Evolutionary conservation across 345 rosid species (phyloP).

Genomic region (Brassica juncea): DNA sequence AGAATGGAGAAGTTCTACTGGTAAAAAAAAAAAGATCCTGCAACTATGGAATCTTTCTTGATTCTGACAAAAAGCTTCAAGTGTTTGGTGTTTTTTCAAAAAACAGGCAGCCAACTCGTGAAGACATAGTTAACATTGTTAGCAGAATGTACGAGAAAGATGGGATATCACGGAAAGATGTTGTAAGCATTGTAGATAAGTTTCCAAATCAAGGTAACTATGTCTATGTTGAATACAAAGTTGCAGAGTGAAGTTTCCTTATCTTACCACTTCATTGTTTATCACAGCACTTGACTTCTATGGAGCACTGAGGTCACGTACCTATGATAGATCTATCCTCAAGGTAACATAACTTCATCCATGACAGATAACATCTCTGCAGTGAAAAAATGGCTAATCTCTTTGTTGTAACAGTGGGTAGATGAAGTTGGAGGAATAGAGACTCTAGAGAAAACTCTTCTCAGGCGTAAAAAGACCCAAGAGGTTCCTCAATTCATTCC

Average conservation of each 20-base stretch:
- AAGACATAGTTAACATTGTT: slow-evolving; percentile 85
- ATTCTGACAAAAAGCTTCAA: slow-evolving; percentile 6
- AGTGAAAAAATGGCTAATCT: slow-evolving; percentile 13
- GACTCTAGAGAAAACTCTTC: slow-evolving; percentile 65
- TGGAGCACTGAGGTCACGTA: slow-evolving; percentile 91
- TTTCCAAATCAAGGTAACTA: slow-evolving; percentile 89
- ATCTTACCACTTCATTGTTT: not conserved
- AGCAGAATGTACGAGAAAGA: slow-evolving; percentile 87
- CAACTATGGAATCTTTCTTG: slow-evolving; percentile 1
- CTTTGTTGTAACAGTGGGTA: slow-evolving; percentile 60
- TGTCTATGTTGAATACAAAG: not conserved
- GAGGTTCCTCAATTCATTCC: slow-evolving; percentile 72
- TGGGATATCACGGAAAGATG: slow-evolving; percentile 68
- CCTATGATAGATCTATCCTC: slow-evolving; percentile 81
- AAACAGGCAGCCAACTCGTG: slow-evolving; percentile 86
- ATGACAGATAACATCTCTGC: not conserved
- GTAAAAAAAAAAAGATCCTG: slow-evolving; percentile 37
- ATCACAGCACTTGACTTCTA: slow-evolving; percentile 86
- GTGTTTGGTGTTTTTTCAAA: slow-evolving; percentile 20
- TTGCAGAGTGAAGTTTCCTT: not conserved
- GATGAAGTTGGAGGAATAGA: slow-evolving; percentile 83
- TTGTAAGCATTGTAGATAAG: slow-evolving; percentile 60
- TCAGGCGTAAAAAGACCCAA: slow-evolving; percentile 54
- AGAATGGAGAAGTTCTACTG: slow-evolving; percentile 97
- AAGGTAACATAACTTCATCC: slow-evolving; percentile 49